Evolutionary conservation across 352 stramenopile species (phyloP), one percentile per base, ranked within the genome.

Genomic region (Phytophthora cajani): DNA sequence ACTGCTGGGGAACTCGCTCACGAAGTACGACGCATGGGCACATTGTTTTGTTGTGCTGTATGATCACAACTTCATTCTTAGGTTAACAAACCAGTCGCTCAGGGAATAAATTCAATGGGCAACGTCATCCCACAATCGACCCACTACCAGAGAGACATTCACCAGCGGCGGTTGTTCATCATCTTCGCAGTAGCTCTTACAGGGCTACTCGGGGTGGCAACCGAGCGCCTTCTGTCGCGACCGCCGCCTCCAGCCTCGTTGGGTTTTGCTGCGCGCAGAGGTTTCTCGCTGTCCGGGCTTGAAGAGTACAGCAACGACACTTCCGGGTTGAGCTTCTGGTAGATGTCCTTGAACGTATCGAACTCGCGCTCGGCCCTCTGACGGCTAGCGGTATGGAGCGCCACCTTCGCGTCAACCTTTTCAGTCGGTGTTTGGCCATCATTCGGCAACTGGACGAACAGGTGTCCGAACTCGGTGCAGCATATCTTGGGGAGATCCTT

Each of bases 371-470:
- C 69, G 5, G 72, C 64, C 25, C 64, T 60, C 0, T 69, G 59
- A 8, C 72, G 69, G 16, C 59, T 62, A 2, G 46, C 19, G 10
- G 23, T 17, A 46, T 77, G 61, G 1, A 69, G 23, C 8, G 32
- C 56, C 6, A 47, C 59, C 51, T 49, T 74, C 6, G 47, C 46
- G 10, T 76, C 62, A 14, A 49, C 33, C 1, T 46, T 21, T 9
- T 72, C 44, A 19, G 60, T 61, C 2, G 57, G 54, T 5, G 57
- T 17, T 3, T 55, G 44, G 14, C 74, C 61, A 25, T 83, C 73
- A 11, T 71, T 54, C 0, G 73, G 76, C 3, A 84, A 57, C 38
- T 75, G 50, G 36, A 84, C 69, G 42, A 72, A 71, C 7, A 85
- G 52, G 53, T 75, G 77, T 12, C 78, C 75, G 11, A 64, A 64